Percentiles rank a stretch among this genome's conserved stretches.
Evolutionary conservation across 192 early-diverging fungal species (phyloP).

Genomic region (Thamnidium elegans): DNA sequence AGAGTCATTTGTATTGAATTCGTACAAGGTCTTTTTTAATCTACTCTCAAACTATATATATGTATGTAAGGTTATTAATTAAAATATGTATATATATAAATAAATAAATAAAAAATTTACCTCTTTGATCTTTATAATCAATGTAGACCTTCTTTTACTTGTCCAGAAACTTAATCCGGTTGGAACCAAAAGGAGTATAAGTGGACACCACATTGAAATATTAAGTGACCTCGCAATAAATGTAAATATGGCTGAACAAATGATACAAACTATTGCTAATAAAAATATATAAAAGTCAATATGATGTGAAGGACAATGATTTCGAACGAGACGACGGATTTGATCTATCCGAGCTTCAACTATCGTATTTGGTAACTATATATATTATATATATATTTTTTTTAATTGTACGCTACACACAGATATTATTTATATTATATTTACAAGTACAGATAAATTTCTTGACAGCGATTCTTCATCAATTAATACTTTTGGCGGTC

Average conservation of each 20-base stretch:
- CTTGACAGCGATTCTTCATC: conserved; percentile 4
- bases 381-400: background rate
- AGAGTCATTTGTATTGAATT: conserved; percentile 11
- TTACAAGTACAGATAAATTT: conserved; percentile 15
- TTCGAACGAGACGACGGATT: conserved; percentile 10
- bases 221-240: conserved; percentile 24
- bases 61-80: background rate
- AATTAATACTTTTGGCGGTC: conserved; percentile 5
- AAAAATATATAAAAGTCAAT: conserved; percentile 25
- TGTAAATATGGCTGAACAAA: conserved; percentile 26
- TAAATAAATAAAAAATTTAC: background rate
- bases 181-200: conserved; percentile 25
- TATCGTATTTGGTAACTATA: conserved; percentile 11
- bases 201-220: conserved; percentile 35
- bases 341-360: conserved; percentile 19
- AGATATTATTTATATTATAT: background rate
- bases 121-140: conserved; percentile 6
- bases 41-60: conserved; percentile 4
- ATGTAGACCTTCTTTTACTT: conserved; percentile 13
- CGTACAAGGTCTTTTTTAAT: conserved; percentile 11
- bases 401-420: background rate
- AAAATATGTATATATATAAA: background rate
- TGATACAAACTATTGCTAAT: conserved; percentile 15
- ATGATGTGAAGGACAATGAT: conserved; percentile 18
- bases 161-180: conserved; percentile 14